Evolutionary conservation across 805 yeast species (phyloP), one percentile per base, ranked within the genome.

Genomic region (Brettanomyces nanus): DNA sequence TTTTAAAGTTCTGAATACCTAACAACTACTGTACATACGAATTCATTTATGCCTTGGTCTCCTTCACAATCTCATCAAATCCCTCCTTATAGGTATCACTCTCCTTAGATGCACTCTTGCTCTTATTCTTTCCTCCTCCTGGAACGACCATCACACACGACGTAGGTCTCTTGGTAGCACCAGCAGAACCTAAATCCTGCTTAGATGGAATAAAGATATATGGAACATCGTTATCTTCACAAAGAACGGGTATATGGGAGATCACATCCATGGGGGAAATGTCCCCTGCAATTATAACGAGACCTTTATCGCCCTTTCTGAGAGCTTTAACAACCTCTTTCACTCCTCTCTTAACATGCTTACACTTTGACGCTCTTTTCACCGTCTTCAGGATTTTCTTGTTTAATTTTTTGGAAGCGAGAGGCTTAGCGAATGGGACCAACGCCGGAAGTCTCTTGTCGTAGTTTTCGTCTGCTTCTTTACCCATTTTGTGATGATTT

Each of bases 141-240:
- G 99, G 98, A 39, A 89, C 92, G 52, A 92, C 76, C 86, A 92
- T 85, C 22, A 92, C 95, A 62, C 95, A 89, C 28, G 97, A 86
- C 28, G 99, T 92, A 51, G 98, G 97, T 73, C 99, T 83, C 72
- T 92, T 92, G 41, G 98, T 92, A 45, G 97, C 95, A 58, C 97
- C 97, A 19, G 99, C 98, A 46, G 95, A 84, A 26, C 99, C 99
- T 49, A 92, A 75, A 59, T 92, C 97, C 69, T 92, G 97, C 67
- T 92, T 92, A 36, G 97, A 87, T 54, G 98, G 98, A 45, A 92
- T 77, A 64, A 92, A 92, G 30, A 90, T 74, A 58, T 70, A 94
- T 55, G 97, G 97, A 35, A 92, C 97, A 34, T 83, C 66, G 46
- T 75, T 69, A 61, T 92, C 99, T 68, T 92, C 98, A 68, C 98